Conservation (phyloP, 2,329 filamentous ascomycete genomes). For the Teratosphaeria epicoccoides region DNA sequence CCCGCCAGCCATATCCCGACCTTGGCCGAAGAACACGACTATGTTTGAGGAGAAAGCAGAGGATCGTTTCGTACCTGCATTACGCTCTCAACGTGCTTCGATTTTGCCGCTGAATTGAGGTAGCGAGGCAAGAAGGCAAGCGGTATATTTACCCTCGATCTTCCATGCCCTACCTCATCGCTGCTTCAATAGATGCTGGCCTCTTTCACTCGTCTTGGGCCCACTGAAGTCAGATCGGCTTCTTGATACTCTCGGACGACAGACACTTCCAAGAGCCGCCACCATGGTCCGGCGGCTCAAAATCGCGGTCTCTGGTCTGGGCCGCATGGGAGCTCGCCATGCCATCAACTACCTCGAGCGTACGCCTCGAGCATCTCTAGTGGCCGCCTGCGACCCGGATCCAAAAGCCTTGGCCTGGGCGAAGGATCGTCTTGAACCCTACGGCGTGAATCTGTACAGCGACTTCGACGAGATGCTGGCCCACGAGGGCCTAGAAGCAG, state of each 20-base stretch:
- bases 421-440: conserved; percentile 39
- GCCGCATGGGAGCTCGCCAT: conserved; percentile 41
- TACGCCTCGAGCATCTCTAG: conserved; percentile 36
- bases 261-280: neutral
- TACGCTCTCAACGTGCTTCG: conserved; percentile 1
- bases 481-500: conserved; percentile 44
- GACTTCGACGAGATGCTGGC: conserved; percentile 48
- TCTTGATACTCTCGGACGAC: neutral
- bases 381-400: conserved; percentile 38
- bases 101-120: neutral
- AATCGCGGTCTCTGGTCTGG: conserved; percentile 37
- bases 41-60: too few relatives aligned
- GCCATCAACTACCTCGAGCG: conserved; percentile 35
- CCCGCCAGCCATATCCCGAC: too few relatives aligned
- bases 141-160: too few relatives aligned
- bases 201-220: neutral
- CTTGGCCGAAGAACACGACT: too few relatives aligned
- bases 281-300: conserved; percentile 31
- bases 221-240: too few relatives aligned
- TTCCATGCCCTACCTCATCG: neutral
- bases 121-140: too few relatives aligned
- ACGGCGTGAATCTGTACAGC: conserved; percentile 42
- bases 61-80: neutral
- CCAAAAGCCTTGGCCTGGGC: conserved; percentile 39
- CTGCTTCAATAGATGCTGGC: neutral